A percentile compares a stretch with the other conserved stretches of the same genome.
These are phyloP conservation scores for Luffa acutangula DNA, from an alignment of 306 rosid species.

Conservation along the genomic window DNA sequence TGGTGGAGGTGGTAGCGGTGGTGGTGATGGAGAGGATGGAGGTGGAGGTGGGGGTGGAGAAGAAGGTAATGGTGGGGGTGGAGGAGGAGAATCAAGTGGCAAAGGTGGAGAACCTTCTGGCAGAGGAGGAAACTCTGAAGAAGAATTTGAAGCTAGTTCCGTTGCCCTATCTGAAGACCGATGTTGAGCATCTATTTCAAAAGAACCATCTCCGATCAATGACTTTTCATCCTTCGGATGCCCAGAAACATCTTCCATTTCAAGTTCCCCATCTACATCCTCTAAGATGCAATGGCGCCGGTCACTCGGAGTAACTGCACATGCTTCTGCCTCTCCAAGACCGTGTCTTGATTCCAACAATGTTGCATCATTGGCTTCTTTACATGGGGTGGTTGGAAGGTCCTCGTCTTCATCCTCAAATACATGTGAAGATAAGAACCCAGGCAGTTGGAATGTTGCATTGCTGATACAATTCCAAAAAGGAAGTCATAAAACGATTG, in stretches of 20 bases:
- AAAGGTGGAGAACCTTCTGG: conserved; percentile 86
- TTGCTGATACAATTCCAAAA: conserved; percentile 42
- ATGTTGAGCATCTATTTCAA: conserved; percentile 37
- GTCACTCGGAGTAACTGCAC: conserved; percentile 67
- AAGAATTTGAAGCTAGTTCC: conserved; percentile 30
- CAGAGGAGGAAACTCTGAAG: conserved; percentile 36
- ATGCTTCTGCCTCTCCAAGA: conserved; percentile 59
- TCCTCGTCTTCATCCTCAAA: conserved; percentile 89
- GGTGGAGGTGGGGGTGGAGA: conserved; percentile 90
- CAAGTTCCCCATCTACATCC: conserved; percentile 95
- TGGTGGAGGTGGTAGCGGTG: conserved; percentile 29
- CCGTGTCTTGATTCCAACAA: conserved; percentile 30
- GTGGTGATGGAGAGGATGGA: conserved; percentile 35
- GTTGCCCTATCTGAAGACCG: conserved; percentile 27
- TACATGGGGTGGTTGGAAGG: conserved; percentile 35
- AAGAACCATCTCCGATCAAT: conserved; percentile 22
- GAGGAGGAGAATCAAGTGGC: conserved; percentile 89
- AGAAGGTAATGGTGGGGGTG: conserved; percentile 87
- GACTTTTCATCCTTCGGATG: conserved; percentile 68
- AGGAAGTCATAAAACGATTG: background rate
- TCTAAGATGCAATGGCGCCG: conserved; percentile 92
- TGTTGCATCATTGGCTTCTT: conserved; percentile 43
- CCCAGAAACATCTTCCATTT: conserved; percentile 99
- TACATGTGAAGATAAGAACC: conserved; percentile 57
- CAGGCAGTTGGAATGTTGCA: conserved; percentile 96